A percentile compares a stretch with the other conserved stretches of the same genome.
Conservation (phyloP, 2,329 filamentous ascomycete species). For the Fusarium solani-melongenae region DNA sequence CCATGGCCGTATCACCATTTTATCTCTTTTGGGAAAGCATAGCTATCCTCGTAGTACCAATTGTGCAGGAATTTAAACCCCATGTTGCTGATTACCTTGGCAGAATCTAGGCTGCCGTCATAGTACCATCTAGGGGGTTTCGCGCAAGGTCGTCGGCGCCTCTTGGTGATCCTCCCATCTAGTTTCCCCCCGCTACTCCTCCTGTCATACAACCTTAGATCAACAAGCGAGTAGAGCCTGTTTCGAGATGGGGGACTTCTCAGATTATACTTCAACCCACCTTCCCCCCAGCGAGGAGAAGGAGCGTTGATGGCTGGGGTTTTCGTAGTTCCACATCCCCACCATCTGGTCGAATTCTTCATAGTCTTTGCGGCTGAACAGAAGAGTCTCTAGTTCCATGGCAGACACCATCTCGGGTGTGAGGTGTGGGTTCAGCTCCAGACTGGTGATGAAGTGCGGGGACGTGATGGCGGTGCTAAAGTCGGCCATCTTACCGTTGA, state of each 20-base stretch:
- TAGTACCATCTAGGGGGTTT: neutral
- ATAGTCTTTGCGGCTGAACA: too few relatives aligned
- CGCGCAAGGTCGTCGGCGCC: neutral
- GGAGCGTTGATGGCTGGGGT: neutral
- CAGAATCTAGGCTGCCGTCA: neutral
- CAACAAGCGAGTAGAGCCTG: neutral
- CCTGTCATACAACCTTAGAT: neutral
- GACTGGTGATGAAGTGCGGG: slow-evolving; percentile 35
- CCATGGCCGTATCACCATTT: too few relatives aligned
- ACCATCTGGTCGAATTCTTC: neutral
- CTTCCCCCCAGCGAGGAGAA: neutral
- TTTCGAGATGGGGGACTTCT: neutral
- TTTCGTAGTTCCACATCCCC: neutral
- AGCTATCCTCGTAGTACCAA: neutral
- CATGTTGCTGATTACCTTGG: too few relatives aligned
- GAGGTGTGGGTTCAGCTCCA: slow-evolving; percentile 7
- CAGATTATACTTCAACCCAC: neutral
- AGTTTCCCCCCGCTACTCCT: neutral
- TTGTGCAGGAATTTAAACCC: too few relatives aligned
- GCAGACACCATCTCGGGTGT: neutral
- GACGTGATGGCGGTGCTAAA: slow-evolving; percentile 41
- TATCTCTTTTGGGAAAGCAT: neutral
- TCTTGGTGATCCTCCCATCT: neutral
- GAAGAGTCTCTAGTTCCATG: neutral
- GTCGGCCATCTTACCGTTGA: slow-evolving; percentile 37